Evolutionary conservation across 202 grass and related monocot species (phyloP).

Genomic region (Hordeum pubiflorum): DNA sequence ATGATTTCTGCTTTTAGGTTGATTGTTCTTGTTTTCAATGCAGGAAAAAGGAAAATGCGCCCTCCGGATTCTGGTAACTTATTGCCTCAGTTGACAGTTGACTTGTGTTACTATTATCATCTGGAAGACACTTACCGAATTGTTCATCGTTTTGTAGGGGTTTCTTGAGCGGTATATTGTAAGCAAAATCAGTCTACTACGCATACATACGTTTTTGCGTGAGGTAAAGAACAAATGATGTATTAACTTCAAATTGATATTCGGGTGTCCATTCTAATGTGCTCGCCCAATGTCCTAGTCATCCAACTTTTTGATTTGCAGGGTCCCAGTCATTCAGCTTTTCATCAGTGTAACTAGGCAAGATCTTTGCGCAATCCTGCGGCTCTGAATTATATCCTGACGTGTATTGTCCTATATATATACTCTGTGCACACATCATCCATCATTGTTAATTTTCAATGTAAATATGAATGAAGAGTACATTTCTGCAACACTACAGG

Average conservation of each 20-base stretch:
- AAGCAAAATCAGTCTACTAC: slow-evolving; percentile 18
- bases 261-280: background rate
- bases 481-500: too few relatives aligned
- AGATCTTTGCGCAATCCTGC: too few relatives aligned
- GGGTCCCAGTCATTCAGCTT: background rate
- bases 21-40: slow-evolving; percentile 23
- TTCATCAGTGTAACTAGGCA: background rate
- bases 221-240: background rate
- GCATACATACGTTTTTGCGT: background rate
- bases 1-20: background rate
- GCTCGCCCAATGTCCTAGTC: background rate
- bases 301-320: background rate
- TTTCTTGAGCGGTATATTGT: slow-evolving; percentile 73
- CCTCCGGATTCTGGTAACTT: slow-evolving; percentile 75
- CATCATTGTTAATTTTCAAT: too few relatives aligned
- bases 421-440: too few relatives aligned
- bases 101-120: slow-evolving; percentile 6
- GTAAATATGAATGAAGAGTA: too few relatives aligned
- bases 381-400: too few relatives aligned
- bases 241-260: background rate
- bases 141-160: slow-evolving; percentile 46
- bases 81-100: background rate
- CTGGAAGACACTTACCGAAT: background rate
- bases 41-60: slow-evolving; percentile 56
- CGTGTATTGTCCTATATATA: too few relatives aligned